A percentile compares a stretch with the other conserved stretches of the same genome.
phyloP scores from a whole-genome alignment of 441 rosid species.

The Gossypium gossypioides region DNA sequence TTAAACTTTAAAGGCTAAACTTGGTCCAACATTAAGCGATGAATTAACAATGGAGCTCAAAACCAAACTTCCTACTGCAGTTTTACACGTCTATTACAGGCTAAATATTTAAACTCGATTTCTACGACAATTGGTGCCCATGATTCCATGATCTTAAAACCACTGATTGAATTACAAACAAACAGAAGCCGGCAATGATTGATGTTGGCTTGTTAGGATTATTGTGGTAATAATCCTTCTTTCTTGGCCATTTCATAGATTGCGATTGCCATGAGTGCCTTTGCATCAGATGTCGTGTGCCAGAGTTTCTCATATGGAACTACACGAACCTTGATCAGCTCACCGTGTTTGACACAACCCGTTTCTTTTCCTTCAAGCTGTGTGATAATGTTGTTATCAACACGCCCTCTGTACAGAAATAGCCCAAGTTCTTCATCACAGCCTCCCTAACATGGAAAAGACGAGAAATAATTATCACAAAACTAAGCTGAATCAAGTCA shows the following conservation, averaged over 20 bases:
- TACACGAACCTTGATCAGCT: slow-evolving; percentile 62
- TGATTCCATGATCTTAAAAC: background rate
- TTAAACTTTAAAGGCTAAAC: too few relatives aligned
- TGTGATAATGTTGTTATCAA: slow-evolving; percentile 39
- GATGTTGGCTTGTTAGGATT: background rate
- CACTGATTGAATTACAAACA: background rate
- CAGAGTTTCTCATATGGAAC: slow-evolving; percentile 59
- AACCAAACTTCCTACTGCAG: background rate
- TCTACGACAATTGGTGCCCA: too few relatives aligned
- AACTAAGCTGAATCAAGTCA: background rate
- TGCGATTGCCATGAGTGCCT: slow-evolving; percentile 57
- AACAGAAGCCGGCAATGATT: background rate
- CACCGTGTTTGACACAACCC: slow-evolving; percentile 60
- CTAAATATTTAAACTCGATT: background rate
- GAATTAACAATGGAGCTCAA: too few relatives aligned
- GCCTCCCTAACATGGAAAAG: slow-evolving; percentile 53
- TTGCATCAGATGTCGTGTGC: slow-evolving; percentile 69
- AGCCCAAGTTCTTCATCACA: slow-evolving; percentile 69
- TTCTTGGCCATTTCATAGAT: slow-evolving; percentile 67
- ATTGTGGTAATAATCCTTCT: slow-evolving; percentile 45
- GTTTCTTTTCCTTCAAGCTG: slow-evolving; percentile 73
- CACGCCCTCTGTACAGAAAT: slow-evolving; percentile 47
- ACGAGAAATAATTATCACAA: background rate
- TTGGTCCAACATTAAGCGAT: too few relatives aligned
- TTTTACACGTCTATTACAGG: background rate